Evolutionary conservation across 176 grass and related monocot species (phyloP).

Genomic region (Triticum urartu): DNA sequence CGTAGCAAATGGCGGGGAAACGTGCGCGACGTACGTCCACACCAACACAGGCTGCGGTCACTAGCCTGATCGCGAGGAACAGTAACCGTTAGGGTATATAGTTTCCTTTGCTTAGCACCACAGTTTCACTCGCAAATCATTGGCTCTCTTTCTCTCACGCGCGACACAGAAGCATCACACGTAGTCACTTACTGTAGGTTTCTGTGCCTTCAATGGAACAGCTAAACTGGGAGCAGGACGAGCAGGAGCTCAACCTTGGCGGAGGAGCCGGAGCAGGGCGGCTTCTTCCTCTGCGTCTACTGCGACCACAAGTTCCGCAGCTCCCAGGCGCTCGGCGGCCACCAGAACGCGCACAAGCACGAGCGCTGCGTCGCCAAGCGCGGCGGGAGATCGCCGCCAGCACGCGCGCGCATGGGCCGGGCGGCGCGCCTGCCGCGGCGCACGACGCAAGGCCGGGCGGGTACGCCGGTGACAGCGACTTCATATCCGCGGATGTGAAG

Average conservation of each 20-base stretch:
- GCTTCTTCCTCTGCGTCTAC: conserved; percentile 89
- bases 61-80: background rate
- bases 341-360: conserved; percentile 97
- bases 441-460: background rate
- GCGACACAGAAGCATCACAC: background rate
- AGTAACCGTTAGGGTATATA: background rate
- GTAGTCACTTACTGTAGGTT: background rate
- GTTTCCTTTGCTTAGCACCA: background rate
- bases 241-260: conserved; percentile 47
- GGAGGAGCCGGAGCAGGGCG: conserved; percentile 41
- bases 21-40: background rate
- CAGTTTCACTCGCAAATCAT: background rate
- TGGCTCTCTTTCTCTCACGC: background rate
- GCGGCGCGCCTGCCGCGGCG: background rate
- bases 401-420: conserved; percentile 16
- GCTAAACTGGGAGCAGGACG: conserved; percentile 27
- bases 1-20: background rate
- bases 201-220: conserved; percentile 29
- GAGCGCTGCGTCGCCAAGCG: conserved; percentile 77
- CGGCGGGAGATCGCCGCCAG: conserved; percentile 43
- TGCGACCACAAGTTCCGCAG: conserved; percentile 82
- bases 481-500: background rate
- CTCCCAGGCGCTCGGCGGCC: conserved; percentile 91
- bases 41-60: background rate
- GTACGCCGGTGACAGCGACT: background rate